These are phyloP conservation scores for apple (Malus domestica) DNA, from an alignment of 306 rosid genomes.

Conservation along the genomic window DNA sequence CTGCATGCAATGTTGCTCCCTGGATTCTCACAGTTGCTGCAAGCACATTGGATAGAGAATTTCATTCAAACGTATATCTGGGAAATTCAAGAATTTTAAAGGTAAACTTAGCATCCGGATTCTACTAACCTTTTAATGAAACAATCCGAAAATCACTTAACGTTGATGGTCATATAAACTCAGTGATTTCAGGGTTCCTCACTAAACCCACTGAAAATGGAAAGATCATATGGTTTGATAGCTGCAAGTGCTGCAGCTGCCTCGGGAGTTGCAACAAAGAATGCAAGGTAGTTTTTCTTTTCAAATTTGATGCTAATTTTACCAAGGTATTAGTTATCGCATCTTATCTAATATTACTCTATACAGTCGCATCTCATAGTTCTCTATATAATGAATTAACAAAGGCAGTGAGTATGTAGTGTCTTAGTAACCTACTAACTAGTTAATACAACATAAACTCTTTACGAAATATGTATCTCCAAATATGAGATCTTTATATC, in stretches of 20 bases:
- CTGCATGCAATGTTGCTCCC: slow-evolving; percentile 71
- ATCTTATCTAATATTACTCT: too few species aligned
- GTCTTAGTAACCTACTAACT: too few species aligned
- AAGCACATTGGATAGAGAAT: slow-evolving; percentile 50
- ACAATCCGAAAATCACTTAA: neutral
- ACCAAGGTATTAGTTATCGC: too few species aligned
- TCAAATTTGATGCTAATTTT: neutral
- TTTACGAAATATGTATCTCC: too few species aligned
- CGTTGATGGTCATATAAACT: neutral
- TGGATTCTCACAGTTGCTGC: slow-evolving; percentile 83
- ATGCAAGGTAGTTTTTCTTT: slow-evolving; percentile 47
- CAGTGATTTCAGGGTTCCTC: slow-evolving; percentile 45
- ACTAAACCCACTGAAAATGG: slow-evolving; percentile 57
- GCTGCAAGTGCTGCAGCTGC: slow-evolving; percentile 56
- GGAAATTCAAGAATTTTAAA: slow-evolving; percentile 52
- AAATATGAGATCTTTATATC: too few species aligned
- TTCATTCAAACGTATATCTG: slow-evolving; percentile 48
- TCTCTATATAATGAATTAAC: too few species aligned
- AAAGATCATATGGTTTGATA: slow-evolving; percentile 32
- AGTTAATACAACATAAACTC: too few species aligned
- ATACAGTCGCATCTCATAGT: too few species aligned
- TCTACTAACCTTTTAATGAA: neutral
- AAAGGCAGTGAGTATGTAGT: too few species aligned
- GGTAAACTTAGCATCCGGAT: slow-evolving; percentile 27
- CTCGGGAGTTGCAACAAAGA: slow-evolving; percentile 33